Conservation (phyloP, 441 rosid species). For the Gossypium davidsonii region DNA sequence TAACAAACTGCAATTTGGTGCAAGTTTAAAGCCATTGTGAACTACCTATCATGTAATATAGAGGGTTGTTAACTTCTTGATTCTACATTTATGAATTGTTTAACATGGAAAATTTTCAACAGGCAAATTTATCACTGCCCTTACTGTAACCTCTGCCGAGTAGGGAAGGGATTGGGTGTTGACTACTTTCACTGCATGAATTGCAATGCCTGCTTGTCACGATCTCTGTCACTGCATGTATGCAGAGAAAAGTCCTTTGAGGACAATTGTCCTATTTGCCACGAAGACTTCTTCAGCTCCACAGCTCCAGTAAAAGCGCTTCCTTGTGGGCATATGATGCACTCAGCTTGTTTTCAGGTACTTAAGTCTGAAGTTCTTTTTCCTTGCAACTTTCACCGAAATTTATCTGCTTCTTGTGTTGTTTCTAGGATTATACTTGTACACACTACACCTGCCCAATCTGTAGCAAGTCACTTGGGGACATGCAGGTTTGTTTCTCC, state of each 20-base stretch:
- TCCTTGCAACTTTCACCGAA: not conserved
- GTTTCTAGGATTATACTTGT: constrained; percentile 64
- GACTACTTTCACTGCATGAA: constrained; percentile 89
- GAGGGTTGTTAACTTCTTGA: not conserved
- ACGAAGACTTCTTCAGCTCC: constrained; percentile 70
- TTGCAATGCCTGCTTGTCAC: constrained; percentile 86
- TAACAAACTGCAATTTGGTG: not conserved
- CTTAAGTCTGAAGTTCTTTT: constrained; percentile 14
- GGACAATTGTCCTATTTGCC: constrained; percentile 86
- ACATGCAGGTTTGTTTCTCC: constrained; percentile 60
- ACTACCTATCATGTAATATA: not conserved
- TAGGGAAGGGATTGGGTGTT: constrained; percentile 81
- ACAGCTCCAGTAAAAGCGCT: constrained; percentile 61
- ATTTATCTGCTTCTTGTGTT: constrained; percentile 21
- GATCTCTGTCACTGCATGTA: constrained; percentile 41
- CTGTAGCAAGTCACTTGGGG: constrained; percentile 90
- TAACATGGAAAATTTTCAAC: constrained; percentile 19
- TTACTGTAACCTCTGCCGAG: constrained; percentile 75
- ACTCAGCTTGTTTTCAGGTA: constrained; percentile 81
- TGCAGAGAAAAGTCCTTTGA: constrained; percentile 73
- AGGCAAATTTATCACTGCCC: constrained; percentile 95
- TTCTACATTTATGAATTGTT: constrained; percentile 13
- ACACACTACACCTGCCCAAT: constrained; percentile 75
- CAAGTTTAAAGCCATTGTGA: not conserved
- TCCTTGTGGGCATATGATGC: constrained; percentile 88